Evolutionary conservation across 345 rosid species (phyloP).

Genomic region (Murraya paniculata): DNA sequence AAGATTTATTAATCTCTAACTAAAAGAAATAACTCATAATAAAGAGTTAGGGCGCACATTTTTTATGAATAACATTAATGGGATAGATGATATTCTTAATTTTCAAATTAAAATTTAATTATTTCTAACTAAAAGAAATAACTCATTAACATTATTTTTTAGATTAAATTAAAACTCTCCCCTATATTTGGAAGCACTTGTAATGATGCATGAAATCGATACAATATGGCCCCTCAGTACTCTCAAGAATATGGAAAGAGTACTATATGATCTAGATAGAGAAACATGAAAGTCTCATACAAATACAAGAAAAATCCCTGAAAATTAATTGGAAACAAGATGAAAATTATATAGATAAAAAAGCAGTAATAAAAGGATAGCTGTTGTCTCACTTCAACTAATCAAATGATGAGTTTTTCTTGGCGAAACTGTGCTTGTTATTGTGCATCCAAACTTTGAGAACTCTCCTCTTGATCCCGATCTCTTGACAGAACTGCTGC

Average conservation of each 20-base stretch:
- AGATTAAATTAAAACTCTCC: not conserved
- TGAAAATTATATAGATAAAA: not conserved
- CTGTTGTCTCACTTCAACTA: not conserved
- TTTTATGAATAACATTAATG: not conserved
- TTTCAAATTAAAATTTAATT: no score
- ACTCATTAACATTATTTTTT: not conserved
- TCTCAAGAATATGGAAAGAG: no score
- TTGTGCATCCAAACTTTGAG: constrained; percentile 87
- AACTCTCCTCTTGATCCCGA: constrained; percentile 52
- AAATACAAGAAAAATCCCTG: no score
- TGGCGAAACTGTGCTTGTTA: constrained; percentile 42
- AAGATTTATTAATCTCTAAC: not conserved
- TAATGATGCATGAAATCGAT: not conserved
- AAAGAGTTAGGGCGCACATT: not conserved
- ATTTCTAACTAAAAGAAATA: not conserved
- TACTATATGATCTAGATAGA: no score
- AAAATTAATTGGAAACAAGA: no score
- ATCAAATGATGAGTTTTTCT: not conserved
- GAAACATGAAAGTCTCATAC: no score
- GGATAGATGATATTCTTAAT: not conserved
- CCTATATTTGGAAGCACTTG: not conserved
- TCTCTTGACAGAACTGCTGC: constrained; percentile 51
- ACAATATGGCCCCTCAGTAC: no score
- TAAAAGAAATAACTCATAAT: not conserved
- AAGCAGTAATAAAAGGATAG: not conserved